Conservation (phyloP, 495 filamentous ascomycete species). For the Staphylotrichum tortipilum region DNA sequence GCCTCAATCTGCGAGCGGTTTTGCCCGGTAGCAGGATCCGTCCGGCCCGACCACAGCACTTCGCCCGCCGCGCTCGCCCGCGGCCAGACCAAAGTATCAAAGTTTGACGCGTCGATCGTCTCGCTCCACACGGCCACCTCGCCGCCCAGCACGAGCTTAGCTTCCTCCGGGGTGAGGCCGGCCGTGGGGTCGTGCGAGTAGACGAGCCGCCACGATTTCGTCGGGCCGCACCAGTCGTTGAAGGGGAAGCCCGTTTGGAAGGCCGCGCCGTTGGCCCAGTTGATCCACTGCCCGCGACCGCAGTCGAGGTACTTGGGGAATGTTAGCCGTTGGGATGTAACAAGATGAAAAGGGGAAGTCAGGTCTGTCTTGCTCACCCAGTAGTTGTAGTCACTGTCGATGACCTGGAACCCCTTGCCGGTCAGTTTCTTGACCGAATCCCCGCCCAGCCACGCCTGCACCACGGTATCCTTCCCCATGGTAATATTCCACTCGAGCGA, state of each 20-base stretch:
- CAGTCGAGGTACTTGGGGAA: conserved; percentile 64
- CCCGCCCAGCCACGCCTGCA: conserved; percentile 65
- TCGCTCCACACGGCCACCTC: conserved; percentile 74
- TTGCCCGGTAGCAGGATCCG: conserved; percentile 44
- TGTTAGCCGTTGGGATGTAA: conserved; percentile 5
- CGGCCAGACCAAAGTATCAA: conserved; percentile 72
- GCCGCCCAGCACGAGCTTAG: conserved; percentile 62
- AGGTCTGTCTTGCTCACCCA: conserved; percentile 45
- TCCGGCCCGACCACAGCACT: conserved; percentile 64
- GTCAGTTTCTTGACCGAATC: conserved; percentile 46
- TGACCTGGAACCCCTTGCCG: conserved; percentile 53
- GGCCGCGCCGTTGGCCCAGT: conserved; percentile 44
- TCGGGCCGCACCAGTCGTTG: conserved; percentile 65
- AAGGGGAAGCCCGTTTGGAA: conserved; percentile 52
- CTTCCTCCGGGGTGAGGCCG: conserved; percentile 47
- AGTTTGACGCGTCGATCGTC: conserved; percentile 58
- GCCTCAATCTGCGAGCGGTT: conserved; percentile 60
- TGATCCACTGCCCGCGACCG: conserved; percentile 67
- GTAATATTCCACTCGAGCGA: conserved; percentile 65
- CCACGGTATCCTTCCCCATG: conserved; percentile 50
- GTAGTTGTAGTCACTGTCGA: conserved; percentile 66
- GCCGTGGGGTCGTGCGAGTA: conserved; percentile 65
- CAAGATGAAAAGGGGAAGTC: too few species aligned
- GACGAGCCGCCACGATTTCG: conserved; percentile 67
- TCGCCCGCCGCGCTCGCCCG: conserved; percentile 61